A percentile compares a stretch with the other conserved stretches of the same genome.
These are phyloP conservation scores for Flaveria robusta DNA, from an alignment of 129 eudicot species.

Conservation along the genomic window DNA sequence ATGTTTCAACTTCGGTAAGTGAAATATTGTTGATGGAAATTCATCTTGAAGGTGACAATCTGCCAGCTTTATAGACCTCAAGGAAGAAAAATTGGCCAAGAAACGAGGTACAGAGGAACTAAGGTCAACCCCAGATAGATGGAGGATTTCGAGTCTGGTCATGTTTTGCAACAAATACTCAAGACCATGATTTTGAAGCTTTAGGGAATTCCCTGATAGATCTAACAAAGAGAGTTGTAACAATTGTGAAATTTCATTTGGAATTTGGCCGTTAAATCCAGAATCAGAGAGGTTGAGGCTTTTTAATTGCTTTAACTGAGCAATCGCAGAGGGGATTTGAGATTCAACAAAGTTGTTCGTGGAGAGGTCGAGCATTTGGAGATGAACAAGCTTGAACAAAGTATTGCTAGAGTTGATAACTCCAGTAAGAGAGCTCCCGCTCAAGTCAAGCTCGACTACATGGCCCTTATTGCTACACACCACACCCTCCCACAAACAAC, in stretches of 20 bases:
- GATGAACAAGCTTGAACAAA: conserved; percentile 30
- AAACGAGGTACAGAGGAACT: conserved; percentile 26
- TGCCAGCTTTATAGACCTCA: neutral
- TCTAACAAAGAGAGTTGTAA: conserved; percentile 25
- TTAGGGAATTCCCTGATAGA: conserved; percentile 17
- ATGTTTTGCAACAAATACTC: conserved; percentile 16
- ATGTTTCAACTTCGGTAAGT: conserved; percentile 26
- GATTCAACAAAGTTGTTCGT: conserved; percentile 25
- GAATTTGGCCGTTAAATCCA: conserved; percentile 35
- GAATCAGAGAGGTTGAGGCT: conserved; percentile 23
- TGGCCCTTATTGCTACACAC: conserved; percentile 7
- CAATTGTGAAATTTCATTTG: conserved; percentile 26
- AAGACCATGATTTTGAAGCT: neutral
- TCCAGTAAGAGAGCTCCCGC: conserved; percentile 22
- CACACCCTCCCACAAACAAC: conserved; percentile 30
- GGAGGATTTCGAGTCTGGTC: conserved; percentile 33
- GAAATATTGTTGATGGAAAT: conserved; percentile 31
- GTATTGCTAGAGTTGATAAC: conserved; percentile 18
- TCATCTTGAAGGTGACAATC: conserved; percentile 17
- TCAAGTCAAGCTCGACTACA: conserved; percentile 35
- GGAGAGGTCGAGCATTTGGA: conserved; percentile 28
- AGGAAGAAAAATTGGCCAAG: conserved; percentile 29
- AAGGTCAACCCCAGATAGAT: conserved; percentile 26
- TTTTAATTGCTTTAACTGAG: neutral
- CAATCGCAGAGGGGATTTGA: conserved; percentile 26